Conservation (phyloP, 106 monocot species). For the Dioscorea alata region DNA sequence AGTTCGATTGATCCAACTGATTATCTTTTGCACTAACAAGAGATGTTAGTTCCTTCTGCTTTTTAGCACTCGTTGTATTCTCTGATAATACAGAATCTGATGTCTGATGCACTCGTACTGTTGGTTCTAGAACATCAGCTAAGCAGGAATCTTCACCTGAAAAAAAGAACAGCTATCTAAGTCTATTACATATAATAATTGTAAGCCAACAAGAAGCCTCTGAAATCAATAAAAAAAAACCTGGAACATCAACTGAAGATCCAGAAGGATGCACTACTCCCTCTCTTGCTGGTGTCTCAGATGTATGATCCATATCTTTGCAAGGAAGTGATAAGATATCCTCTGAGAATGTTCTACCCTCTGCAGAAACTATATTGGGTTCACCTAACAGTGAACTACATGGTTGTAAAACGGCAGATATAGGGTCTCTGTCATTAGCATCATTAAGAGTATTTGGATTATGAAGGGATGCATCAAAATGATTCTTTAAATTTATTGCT, state of each 20-base stretch:
- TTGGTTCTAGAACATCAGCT: conserved; percentile 5
- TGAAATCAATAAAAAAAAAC: conserved; percentile 18
- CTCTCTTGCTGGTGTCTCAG: conserved; percentile 18
- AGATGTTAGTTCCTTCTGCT: not conserved
- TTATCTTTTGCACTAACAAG: too few relatives aligned
- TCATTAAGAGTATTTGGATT: too few relatives aligned
- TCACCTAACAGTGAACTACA: not conserved
- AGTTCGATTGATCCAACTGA: too few relatives aligned
- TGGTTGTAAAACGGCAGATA: not conserved
- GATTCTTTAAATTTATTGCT: too few relatives aligned
- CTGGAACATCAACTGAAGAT: conserved; percentile 37
- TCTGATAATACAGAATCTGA: conserved; percentile 7
- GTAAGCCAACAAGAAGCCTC: too few relatives aligned
- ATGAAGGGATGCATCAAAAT: too few relatives aligned
- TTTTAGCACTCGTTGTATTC: conserved; percentile 5
- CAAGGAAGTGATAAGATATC: conserved; percentile 9
- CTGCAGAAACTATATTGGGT: not conserved
- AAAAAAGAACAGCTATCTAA: conserved; percentile 1
- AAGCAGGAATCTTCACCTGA: conserved; percentile 18
- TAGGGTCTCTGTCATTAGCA: not conserved
- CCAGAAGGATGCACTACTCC: conserved; percentile 12
- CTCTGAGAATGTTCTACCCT: conserved; percentile 8
- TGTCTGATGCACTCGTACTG: conserved; percentile 1
- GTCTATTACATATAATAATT: not conserved
- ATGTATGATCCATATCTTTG: conserved; percentile 9